Percentiles rank a stretch among this genome's conserved stretches.
phyloP scores from a whole-genome alignment of 2,329 filamentous ascomycete species.

The Epichloe coenophiala region DNA sequence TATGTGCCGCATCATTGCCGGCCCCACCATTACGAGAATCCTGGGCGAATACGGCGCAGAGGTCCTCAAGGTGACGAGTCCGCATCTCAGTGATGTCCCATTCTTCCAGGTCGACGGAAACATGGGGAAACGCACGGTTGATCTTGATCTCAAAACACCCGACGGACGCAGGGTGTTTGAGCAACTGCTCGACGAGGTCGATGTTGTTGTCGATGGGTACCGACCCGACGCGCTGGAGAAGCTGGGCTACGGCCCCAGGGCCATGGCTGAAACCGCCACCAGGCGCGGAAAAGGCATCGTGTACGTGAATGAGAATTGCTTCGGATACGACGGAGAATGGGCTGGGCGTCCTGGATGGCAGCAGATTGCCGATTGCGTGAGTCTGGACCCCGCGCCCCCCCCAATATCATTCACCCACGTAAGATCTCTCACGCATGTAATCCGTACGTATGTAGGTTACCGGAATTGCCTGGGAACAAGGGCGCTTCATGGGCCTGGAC shows the following conservation, averaged over 20 bases:
- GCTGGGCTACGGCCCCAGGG: conserved; percentile 48
- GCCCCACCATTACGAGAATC: conserved; percentile 56
- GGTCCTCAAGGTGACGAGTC: conserved; percentile 58
- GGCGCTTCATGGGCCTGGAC: conserved; percentile 43
- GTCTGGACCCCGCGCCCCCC: background rate
- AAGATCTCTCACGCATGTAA: too few species aligned
- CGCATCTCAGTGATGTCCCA: conserved; percentile 54
- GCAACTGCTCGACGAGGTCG: conserved; percentile 43
- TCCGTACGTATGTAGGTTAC: conserved; percentile 30
- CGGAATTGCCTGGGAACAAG: conserved; percentile 48
- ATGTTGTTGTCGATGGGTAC: conserved; percentile 56
- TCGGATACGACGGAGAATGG: conserved; percentile 49
- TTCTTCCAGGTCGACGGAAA: conserved; percentile 64
- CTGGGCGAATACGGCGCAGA: conserved; percentile 65
- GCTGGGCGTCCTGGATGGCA: conserved; percentile 54
- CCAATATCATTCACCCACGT: too few species aligned
- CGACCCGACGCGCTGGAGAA: conserved; percentile 50
- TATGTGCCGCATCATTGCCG: conserved; percentile 62
- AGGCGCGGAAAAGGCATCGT: conserved; percentile 48
- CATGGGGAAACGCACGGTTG: conserved; percentile 53
- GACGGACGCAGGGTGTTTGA: conserved; percentile 43
- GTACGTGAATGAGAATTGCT: conserved; percentile 60
- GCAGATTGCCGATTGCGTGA: conserved; percentile 52
- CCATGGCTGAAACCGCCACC: conserved; percentile 37
- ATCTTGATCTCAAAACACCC: conserved; percentile 45